Evolutionary conservation across 768 basidiomycete genomes (phyloP).

Genomic region (Amanita rubescens): DNA sequence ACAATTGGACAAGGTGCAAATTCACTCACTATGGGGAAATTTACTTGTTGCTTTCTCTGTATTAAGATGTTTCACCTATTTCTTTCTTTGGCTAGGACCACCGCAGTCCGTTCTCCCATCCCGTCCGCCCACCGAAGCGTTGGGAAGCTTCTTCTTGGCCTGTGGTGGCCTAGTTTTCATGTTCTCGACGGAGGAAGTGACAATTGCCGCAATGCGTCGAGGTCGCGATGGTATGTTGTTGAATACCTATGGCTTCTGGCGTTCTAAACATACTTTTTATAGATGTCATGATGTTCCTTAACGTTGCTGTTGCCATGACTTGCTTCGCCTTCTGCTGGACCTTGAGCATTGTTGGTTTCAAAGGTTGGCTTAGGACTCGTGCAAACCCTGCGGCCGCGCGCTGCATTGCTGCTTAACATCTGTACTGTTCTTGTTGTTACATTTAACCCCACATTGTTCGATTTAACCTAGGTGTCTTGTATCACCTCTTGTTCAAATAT

Average conservation of each 20-base stretch:
- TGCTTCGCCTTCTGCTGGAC: constrained; percentile 86
- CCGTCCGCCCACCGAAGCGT: constrained; percentile 87
- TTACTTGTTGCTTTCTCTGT: constrained; percentile 73
- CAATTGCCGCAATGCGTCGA: constrained; percentile 84
- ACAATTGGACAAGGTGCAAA: constrained; percentile 52
- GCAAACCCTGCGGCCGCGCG: constrained; percentile 17
- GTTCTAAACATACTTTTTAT: constrained; percentile 5
- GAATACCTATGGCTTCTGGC: background rate
- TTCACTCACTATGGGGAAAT: constrained; percentile 89
- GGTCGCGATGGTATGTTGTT: constrained; percentile 66
- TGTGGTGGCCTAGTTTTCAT: constrained; percentile 89
- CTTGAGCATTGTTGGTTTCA: constrained; percentile 65
- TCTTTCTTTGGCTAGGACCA: constrained; percentile 88
- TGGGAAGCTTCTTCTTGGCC: constrained; percentile 81
- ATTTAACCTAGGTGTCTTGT: background rate
- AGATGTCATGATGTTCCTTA: constrained; percentile 90
- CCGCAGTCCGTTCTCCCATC: constrained; percentile 82
- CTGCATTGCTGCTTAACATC: constrained; percentile 8
- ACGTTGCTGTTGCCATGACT: constrained; percentile 78
- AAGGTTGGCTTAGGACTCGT: constrained; percentile 65
- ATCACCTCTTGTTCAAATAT: background rate
- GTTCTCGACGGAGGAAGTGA: constrained; percentile 84
- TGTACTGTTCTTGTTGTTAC: background rate
- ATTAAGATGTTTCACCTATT: constrained; percentile 83
- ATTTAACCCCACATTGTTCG: background rate